Evolutionary conservation across 371 early-diverging fungal genomes (phyloP), one percentile per base, ranked within the genome.

Genomic region (Mucor circinelloides): DNA sequence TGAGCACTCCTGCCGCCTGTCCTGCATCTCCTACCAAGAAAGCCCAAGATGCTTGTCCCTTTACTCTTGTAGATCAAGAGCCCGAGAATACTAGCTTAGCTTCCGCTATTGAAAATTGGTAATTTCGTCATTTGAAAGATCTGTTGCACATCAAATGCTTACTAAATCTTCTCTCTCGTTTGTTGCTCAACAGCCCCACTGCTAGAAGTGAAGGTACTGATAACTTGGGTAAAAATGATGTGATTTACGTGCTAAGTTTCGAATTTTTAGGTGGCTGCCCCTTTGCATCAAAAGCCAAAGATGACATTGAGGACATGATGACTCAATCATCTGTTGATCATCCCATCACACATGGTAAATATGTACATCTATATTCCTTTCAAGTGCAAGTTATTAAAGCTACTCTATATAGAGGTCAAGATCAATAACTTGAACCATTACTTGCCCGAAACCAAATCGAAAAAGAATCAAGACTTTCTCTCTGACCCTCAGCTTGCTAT

Each of bases 401-500:
- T 15, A 27, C 10, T 28, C 28, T 13, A 31, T 31, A 28, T 12
- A 40, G 60, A 60, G 55, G 67, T 60, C 13, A 67, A 67, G 25
- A 32, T 61, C 12, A 60, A 44, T 17, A 19, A 55, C 23, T 17
- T 69, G 12, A 69, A 69, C n/a, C 46, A 44, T 40, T 52, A 59
- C 23, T 59, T 69, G 30, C 69, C 69, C n/a, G 69, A 64, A 31
- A 64, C 52, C 28, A 50, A 69, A 23, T 19, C 40, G 17, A 69
- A 69, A 27, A 50, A 44, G 34, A 44, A 32, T 30, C 69, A 69
- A 34, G 69, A 69, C 0, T 54, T 32, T 52, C 69, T 69, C 32
- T 40, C 52, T n/a, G 67, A 77, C 36, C 82, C 82, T 62, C 77
- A 82, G 56, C 66, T 83, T 30, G 83, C 83, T 21, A 64, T 63